phyloP scores from a whole-genome alignment of 371 early-diverging fungal species.

The Mortierella sp. region DNA sequence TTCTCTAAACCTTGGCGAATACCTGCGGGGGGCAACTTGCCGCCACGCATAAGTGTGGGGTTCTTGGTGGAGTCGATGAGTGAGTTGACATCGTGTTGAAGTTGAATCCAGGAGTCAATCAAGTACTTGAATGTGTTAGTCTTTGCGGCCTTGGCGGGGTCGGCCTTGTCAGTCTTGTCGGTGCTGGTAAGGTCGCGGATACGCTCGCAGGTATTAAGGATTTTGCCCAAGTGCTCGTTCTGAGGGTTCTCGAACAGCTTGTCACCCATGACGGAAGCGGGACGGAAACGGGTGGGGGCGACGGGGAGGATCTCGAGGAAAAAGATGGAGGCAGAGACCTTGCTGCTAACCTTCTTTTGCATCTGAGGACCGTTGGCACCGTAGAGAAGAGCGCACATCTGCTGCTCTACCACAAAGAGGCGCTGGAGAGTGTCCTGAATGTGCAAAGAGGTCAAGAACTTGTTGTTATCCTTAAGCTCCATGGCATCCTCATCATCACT shows the following conservation, averaged over 20 bases:
- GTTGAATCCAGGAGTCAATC: slow-evolving; percentile 84
- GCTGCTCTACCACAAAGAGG: slow-evolving; percentile 84
- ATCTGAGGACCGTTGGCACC: slow-evolving; percentile 77
- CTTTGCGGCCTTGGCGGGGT: slow-evolving; percentile 56
- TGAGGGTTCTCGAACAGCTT: slow-evolving; percentile 96
- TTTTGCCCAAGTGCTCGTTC: slow-evolving; percentile 88
- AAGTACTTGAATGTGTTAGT: slow-evolving; percentile 66
- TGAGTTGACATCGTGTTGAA: slow-evolving; percentile 93
- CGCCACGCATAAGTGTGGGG: slow-evolving; percentile 66
- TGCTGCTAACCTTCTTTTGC: slow-evolving; percentile 56
- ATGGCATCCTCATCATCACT: slow-evolving; percentile 63
- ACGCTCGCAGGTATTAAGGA: slow-evolving; percentile 85
- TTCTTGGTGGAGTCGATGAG: slow-evolving; percentile 95
- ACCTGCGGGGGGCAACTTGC: slow-evolving; percentile 82
- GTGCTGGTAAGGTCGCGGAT: slow-evolving; percentile 75
- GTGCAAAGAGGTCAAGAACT: slow-evolving; percentile 84
- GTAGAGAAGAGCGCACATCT: slow-evolving; percentile 83
- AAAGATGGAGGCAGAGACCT: slow-evolving; percentile 87
- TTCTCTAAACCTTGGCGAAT: slow-evolving; percentile 99
- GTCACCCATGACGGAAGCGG: slow-evolving; percentile 92
- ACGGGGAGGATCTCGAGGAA: slow-evolving; percentile 97
- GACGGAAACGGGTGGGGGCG: slow-evolving; percentile 97
- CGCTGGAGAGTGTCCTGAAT: slow-evolving; percentile 83
- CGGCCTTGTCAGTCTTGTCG: slow-evolving; percentile 61
- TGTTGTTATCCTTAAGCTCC: slow-evolving; percentile 61